A percentile compares a stretch with the other conserved stretches of the same genome.
These are phyloP conservation scores for Ophiobolus disseminans DNA, from an alignment of 2,329 filamentous ascomycete genomes.

Conservation along the genomic window DNA sequence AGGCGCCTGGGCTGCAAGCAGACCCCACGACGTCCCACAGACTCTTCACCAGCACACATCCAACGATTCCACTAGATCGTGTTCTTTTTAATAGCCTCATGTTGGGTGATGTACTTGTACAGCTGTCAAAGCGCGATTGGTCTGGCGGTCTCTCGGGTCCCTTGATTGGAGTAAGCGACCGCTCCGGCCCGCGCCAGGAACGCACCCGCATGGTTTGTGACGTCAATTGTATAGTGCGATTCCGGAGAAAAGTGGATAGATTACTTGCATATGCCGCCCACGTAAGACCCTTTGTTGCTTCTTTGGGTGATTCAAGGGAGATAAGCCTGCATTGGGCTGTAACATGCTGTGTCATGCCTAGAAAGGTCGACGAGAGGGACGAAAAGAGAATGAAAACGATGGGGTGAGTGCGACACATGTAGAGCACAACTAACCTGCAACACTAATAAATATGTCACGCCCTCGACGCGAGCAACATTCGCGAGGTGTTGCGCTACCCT, in stretches of 20 bases:
- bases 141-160: conserved; percentile 12
- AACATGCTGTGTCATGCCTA: conserved; percentile 7
- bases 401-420: too few species aligned
- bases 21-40: conserved; percentile 27
- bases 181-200: conserved; percentile 37
- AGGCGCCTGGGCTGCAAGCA: conserved; percentile 19
- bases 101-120: conserved; percentile 44
- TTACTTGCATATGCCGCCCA: conserved; percentile 18
- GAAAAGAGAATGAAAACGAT: too few species aligned
- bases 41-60: conserved; percentile 18
- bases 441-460: too few species aligned
- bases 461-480: too few species aligned
- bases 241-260: conserved; percentile 7
- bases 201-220: conserved; percentile 30
- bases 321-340: conserved; percentile 12
- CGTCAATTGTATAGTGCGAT: conserved; percentile 24
- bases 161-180: conserved; percentile 30
- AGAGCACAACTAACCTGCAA: too few species aligned
- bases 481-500: too few species aligned
- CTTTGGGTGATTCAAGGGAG: conserved; percentile 12
- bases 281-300: conserved; percentile 15
- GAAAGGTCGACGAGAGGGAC: too few species aligned
- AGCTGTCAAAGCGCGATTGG: conserved; percentile 47
- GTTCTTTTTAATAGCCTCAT: conserved; percentile 25
- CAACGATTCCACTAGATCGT: conserved; percentile 17